A percentile compares a stretch with the other conserved stretches of the same genome.
phyloP scores from a whole-genome alignment of 2,329 filamentous ascomycete species.

The Aspergillus eucalypticola region DNA sequence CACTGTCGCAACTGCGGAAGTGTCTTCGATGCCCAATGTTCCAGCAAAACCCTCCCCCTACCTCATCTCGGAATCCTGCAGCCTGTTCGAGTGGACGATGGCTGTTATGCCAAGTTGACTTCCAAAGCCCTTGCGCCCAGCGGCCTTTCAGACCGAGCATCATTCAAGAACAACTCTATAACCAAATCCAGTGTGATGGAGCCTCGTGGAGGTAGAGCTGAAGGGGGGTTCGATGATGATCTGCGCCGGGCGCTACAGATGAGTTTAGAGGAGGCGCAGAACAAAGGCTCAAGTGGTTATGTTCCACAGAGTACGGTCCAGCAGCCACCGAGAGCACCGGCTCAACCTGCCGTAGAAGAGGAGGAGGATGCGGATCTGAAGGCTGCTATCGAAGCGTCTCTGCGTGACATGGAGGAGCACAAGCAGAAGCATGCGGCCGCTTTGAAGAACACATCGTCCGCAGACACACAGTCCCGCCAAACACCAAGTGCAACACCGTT shows the following conservation, averaged over 20 bases:
- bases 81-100: conserved; percentile 91
- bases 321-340: conserved; percentile 47
- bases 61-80: conserved; percentile 91
- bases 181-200: conserved; percentile 80
- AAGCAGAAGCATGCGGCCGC: conserved; percentile 85
- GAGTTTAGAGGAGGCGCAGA: conserved; percentile 91
- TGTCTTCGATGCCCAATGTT: conserved; percentile 95
- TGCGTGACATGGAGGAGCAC: conserved; percentile 97
- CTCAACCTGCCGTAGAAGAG: conserved; percentile 55
- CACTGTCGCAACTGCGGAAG: conserved; percentile 98
- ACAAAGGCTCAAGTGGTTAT: conserved; percentile 69
- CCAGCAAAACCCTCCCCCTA: conserved; percentile 80
- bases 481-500: conserved; percentile 55
- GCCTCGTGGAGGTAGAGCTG: conserved; percentile 81
- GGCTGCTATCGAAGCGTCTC: conserved; percentile 89
- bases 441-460: conserved; percentile 74
- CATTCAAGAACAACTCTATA: conserved; percentile 51
- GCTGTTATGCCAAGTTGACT: conserved; percentile 86
- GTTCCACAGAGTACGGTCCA: conserved; percentile 61
- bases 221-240: conserved; percentile 92
- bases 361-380: conserved; percentile 93
- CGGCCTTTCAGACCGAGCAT: conserved; percentile 41
- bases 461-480: conserved; percentile 50
- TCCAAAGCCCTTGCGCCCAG: conserved; percentile 61
- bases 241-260: conserved; percentile 90